Base-by-base conservation (phyloP, 371 early-diverging fungal genomes). In the Mortierella sp. region DNA sequence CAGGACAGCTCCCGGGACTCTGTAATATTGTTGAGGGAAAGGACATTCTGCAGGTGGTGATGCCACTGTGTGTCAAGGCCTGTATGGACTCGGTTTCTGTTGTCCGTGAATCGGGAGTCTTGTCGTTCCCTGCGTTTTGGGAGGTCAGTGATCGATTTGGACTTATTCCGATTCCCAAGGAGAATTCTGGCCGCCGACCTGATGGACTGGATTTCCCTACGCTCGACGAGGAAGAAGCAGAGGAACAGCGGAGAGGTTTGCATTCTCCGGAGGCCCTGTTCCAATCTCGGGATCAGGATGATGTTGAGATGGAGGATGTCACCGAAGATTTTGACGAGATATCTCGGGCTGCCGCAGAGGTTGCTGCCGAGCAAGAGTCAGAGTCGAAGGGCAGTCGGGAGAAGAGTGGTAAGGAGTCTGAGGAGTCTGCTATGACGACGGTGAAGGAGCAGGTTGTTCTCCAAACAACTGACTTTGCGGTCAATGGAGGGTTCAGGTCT, bases 11-110 rank as follows among this genome's bases (percentile, higher is more conserved):
- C 22, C 84, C 88, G 7, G 85, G 82, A 7, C 86, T 92, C 41
- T 89, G 91, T 5, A 68, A 88, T 39, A 67, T 89, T 9, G 88
- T 90, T 58, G 90, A 90, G 44, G 90, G 88, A 8, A 85, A 85
- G 10, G 87, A 88, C 40, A 85, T 92, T 7, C 80, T 90, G 6
- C 86, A 89, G 43, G 86, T 89, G 48, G 75, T 92, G 7, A 68
- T 92, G 40, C 92, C 92, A 10, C 50, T 92, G 48, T 87, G 88
- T 0, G 85, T 90, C 40, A 85, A 88, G 58, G 91, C 90, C 1
- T 90, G 91, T 68, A 87, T 89, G 37, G 92, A 92, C 74, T 85
- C 87, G 55, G 90, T 88, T 44, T 89, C 92, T 2, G 87, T 88
- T 52, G 89, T 92, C 8, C 85, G 92, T 53, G 88, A 89, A 64